A percentile compares a stretch with the other conserved stretches of the same genome.
Evolutionary conservation across 345 rosid genomes (phyloP).

Genomic region (Combretum micranthum): DNA sequence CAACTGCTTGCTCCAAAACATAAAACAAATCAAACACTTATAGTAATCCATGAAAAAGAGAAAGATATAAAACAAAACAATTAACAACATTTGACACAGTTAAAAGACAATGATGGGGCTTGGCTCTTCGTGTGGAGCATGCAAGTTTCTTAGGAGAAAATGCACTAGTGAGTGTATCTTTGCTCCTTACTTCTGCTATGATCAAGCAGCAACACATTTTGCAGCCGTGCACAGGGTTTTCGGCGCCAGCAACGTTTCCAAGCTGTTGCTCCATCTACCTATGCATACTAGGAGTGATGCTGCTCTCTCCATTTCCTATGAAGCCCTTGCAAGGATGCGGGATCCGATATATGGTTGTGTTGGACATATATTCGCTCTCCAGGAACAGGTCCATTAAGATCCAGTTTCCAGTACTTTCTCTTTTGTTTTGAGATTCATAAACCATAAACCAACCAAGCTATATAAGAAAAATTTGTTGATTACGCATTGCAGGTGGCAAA

Average conservation of each 20-base stretch:
- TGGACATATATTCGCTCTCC: constrained; percentile 59
- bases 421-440: no score
- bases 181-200: constrained; percentile 68
- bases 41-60: constrained; percentile 22
- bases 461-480: not conserved
- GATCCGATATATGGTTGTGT: constrained; percentile 66
- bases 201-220: constrained; percentile 57
- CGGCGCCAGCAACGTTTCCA: constrained; percentile 76
- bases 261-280: constrained; percentile 51
- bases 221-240: constrained; percentile 75
- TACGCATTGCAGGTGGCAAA: constrained; percentile 44
- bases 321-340: constrained; percentile 55
- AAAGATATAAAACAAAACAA: constrained; percentile 13
- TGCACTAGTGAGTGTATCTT: constrained; percentile 60
- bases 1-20: constrained; percentile 15
- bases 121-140: constrained; percentile 80
- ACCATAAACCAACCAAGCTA: not conserved
- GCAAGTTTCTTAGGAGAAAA: constrained; percentile 74
- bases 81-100: constrained; percentile 12
- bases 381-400: constrained; percentile 43
- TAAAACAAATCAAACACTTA: no score
- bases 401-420: no score
- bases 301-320: constrained; percentile 54
- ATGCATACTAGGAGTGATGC: constrained; percentile 43
- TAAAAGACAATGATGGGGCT: constrained; percentile 54